Percentiles rank a stretch among this genome's conserved stretches.
Conservation (phyloP, 169 alveolate genomes). For the Plasmodium relictum region DNA sequence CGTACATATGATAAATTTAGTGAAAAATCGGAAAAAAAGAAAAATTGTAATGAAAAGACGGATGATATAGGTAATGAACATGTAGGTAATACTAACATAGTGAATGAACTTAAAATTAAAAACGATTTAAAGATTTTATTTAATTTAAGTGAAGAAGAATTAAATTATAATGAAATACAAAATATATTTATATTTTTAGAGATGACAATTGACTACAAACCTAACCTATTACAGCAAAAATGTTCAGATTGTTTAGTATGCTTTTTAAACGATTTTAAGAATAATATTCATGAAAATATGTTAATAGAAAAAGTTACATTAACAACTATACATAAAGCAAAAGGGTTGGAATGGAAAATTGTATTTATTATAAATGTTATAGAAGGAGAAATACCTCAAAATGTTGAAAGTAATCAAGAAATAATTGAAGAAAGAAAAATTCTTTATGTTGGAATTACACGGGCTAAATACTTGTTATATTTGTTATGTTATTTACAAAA, state of each 20-base stretch:
- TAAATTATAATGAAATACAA: constrained; percentile 33
- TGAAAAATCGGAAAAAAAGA: neutral
- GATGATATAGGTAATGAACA: neutral
- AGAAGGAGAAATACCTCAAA: constrained; percentile 83
- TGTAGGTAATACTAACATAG: neutral
- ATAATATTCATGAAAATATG: constrained; percentile 72
- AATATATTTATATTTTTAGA: constrained; percentile 44
- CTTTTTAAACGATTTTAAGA: constrained; percentile 56
- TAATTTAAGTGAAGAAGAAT: constrained; percentile 33
- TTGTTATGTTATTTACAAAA: constrained; percentile 48
- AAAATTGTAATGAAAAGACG: neutral
- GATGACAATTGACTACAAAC: constrained; percentile 30
- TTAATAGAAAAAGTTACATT: constrained; percentile 81
- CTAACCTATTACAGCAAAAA: constrained; percentile 13
- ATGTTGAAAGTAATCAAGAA: constrained; percentile 28
- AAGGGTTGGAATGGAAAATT: constrained; percentile 90
- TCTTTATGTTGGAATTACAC: constrained; percentile 88
- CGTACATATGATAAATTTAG: constrained; percentile 10
- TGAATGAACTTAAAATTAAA: constrained; percentile 15
- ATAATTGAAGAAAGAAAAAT: constrained; percentile 90
- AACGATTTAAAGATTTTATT: constrained; percentile 41
- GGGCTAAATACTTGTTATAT: constrained; percentile 80
- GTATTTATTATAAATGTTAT: constrained; percentile 85
- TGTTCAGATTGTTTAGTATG: constrained; percentile 48
- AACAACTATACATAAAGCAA: constrained; percentile 87